Conservation (phyloP, 257 asterid species). For the Solanum ossicruentum region DNA sequence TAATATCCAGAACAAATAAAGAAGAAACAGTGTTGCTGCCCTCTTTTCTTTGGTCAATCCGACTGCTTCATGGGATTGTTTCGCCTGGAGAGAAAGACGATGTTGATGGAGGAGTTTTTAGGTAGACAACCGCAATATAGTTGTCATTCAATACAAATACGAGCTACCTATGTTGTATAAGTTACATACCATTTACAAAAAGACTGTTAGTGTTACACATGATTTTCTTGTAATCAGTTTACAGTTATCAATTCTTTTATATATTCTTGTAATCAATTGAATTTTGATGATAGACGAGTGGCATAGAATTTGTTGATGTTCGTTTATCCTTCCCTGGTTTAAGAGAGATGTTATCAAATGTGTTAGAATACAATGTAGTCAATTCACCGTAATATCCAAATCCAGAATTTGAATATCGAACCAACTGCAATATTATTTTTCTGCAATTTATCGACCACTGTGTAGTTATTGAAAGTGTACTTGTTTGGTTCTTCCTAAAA, state of each 20-base stretch:
- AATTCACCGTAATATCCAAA: too few relatives aligned
- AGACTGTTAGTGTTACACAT: neutral
- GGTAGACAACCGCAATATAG: neutral
- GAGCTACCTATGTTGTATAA: neutral
- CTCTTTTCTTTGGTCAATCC: neutral
- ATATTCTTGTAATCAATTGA: neutral
- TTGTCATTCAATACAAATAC: neutral
- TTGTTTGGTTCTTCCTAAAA: neutral
- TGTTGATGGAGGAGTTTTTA: neutral
- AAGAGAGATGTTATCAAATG: neutral
- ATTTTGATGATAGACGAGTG: neutral
- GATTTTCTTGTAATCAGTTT: neutral
- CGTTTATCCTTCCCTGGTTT: neutral
- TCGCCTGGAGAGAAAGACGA: neutral
- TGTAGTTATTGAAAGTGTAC: too few relatives aligned
- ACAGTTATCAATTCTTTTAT: neutral
- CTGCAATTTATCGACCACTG: too few relatives aligned
- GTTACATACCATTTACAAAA: neutral
- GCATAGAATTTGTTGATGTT: neutral
- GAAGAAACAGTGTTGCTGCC: neutral
- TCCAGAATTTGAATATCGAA: neutral
- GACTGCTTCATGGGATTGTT: neutral
- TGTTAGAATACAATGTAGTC: too few relatives aligned
- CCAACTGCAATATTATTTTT: too few relatives aligned
- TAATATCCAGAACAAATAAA: neutral